phyloP scores from a whole-genome alignment of 2,329 filamentous ascomycete genomes.

The Penicillium decumbens region DNA sequence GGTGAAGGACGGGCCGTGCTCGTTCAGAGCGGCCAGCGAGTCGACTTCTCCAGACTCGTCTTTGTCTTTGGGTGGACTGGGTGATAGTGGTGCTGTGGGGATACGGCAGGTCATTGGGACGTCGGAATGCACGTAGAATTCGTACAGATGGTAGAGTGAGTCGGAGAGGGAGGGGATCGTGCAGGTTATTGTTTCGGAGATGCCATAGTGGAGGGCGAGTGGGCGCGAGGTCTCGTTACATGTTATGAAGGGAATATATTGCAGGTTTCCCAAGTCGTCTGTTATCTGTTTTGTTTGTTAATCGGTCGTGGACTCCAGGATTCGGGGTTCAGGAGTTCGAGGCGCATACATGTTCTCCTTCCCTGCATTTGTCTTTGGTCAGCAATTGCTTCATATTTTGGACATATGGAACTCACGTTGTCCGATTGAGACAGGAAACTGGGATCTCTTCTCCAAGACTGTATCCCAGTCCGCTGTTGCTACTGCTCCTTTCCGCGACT shows the following conservation, averaged over 20 bases:
- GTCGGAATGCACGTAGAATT: constrained; percentile 98
- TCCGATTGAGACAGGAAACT: constrained; percentile 70
- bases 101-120: constrained; percentile 88
- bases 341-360: constrained; percentile 26
- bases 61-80: constrained; percentile 23
- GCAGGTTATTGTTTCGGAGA: constrained; percentile 57
- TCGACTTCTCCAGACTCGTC: constrained; percentile 50
- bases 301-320: background rate
- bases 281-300: constrained; percentile 53
- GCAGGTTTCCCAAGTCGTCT: constrained; percentile 71
- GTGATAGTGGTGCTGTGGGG: constrained; percentile 64
- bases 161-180: constrained; percentile 51
- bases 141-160: constrained; percentile 51
- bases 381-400: background rate
- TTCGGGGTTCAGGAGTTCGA: constrained; percentile 9
- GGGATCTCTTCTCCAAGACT: constrained; percentile 59
- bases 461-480: constrained; percentile 31
- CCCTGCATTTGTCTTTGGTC: constrained; percentile 8
- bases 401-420: constrained; percentile 53
- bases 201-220: constrained; percentile 80
- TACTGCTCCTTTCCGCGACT: constrained; percentile 22
- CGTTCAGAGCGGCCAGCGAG: constrained; percentile 29
- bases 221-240: constrained; percentile 84
- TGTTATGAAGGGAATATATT: constrained; percentile 85
- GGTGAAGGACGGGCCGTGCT: constrained; percentile 48